Percentiles rank a stretch among this genome's conserved stretches.
phyloP scores from a whole-genome alignment of 2,329 filamentous ascomycete species.

The Phoma sp. region DNA sequence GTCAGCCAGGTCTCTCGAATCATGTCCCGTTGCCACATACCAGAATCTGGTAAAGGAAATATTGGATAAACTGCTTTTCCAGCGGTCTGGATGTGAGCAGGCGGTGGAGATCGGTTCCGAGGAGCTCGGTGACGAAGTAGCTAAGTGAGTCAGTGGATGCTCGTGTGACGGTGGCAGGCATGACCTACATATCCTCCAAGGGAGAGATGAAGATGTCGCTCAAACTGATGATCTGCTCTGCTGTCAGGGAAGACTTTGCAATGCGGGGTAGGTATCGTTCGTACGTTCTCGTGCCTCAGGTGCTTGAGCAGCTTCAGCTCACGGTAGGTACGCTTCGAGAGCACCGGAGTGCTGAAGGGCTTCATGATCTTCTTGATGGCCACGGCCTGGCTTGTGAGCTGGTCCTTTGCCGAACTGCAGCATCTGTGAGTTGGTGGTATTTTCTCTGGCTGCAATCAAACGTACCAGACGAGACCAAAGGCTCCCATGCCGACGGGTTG shows the following conservation, averaged over 20 bases:
- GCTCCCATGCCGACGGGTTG: slow-evolving; percentile 99
- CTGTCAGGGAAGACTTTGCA: slow-evolving; percentile 23
- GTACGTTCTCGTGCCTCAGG: slow-evolving; percentile 92
- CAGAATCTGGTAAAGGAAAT: slow-evolving; percentile 99
- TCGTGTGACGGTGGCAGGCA: background rate
- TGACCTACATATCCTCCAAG: slow-evolving; percentile 90
- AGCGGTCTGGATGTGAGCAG: slow-evolving; percentile 93
- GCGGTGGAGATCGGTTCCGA: slow-evolving; percentile 95
- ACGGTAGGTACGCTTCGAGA: slow-evolving; percentile 96
- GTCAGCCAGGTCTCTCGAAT: slow-evolving; percentile 54
- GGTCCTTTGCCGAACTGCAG: slow-evolving; percentile 89
- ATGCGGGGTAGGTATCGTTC: slow-evolving; percentile 24
- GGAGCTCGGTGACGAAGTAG: slow-evolving; percentile 97
- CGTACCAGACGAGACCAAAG: slow-evolving; percentile 95
- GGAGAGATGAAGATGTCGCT: slow-evolving; percentile 99
- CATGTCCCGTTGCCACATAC: slow-evolving; percentile 67
- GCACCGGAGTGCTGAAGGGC: slow-evolving; percentile 97
- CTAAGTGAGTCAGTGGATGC: slow-evolving; percentile 55
- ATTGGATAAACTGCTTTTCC: slow-evolving; percentile 99
- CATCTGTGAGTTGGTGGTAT: slow-evolving; percentile 19
- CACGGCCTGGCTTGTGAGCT: slow-evolving; percentile 95
- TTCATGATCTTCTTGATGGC: slow-evolving; percentile 99
- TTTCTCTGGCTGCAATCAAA: slow-evolving; percentile 10
- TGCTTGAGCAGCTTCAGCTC: slow-evolving; percentile 98
- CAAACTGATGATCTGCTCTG: slow-evolving; percentile 81